Conservation (phyloP, 306 rosid genomes). For the Rosa chinensis region DNA sequence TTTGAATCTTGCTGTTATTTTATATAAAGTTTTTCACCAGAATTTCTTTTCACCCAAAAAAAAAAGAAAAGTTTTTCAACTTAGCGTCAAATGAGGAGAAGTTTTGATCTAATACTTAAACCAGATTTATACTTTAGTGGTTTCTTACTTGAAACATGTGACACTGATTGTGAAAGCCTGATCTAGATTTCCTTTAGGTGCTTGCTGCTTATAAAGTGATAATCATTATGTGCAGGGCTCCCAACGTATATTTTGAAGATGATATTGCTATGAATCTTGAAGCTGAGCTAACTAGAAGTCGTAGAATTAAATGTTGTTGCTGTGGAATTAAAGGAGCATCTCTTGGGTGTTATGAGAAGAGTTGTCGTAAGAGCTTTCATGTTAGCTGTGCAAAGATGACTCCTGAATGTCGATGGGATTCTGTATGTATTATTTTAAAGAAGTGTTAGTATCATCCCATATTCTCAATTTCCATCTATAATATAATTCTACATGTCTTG, state of each 20-base stretch:
- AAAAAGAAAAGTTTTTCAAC: neutral
- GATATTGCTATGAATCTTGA: constrained; percentile 79
- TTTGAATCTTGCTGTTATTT: neutral
- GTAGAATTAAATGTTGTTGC: constrained; percentile 76
- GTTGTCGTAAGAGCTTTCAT: constrained; percentile 92
- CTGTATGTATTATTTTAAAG: constrained; percentile 40
- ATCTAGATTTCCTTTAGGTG: neutral
- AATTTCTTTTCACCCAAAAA: neutral
- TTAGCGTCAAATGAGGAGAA: neutral
- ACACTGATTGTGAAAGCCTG: neutral
- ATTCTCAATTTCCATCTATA: neutral
- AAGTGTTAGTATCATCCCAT: neutral
- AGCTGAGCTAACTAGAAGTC: constrained; percentile 82
- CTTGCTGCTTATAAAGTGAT: constrained; percentile 17
- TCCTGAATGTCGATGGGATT: constrained; percentile 90
- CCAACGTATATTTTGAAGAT: constrained; percentile 80
- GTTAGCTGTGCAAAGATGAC: constrained; percentile 81
- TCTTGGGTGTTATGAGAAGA: constrained; percentile 80
- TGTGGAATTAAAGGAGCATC: constrained; percentile 91
- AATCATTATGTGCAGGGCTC: constrained; percentile 65
- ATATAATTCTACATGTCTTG: constrained; percentile 7
- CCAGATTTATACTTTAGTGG: neutral
- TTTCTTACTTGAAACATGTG: neutral
- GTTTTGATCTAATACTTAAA: neutral
- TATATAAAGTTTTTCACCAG: neutral